Percentiles rank a stretch among this genome's conserved stretches.
phyloP scores from a whole-genome alignment of 768 basidiomycete species.

The Agrocybe praecox region DNA sequence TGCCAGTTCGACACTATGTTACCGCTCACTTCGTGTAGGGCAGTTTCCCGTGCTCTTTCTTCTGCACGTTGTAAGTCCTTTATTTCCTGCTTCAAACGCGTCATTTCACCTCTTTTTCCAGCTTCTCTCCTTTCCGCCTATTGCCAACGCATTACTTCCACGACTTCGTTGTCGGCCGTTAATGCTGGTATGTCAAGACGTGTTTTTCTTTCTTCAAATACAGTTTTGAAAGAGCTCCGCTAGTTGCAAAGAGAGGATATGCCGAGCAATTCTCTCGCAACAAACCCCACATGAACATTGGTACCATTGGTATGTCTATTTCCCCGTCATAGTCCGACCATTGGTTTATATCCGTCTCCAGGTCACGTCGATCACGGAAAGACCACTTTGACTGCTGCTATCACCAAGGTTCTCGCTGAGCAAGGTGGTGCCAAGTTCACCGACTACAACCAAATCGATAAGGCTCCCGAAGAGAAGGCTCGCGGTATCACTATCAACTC shows the following conservation, averaged over 20 bases:
- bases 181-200: constrained; percentile 29
- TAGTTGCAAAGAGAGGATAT: constrained; percentile 68
- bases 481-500: constrained; percentile 99
- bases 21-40: constrained; percentile 52
- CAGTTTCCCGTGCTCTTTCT: constrained; percentile 48
- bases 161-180: constrained; percentile 23
- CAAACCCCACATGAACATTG: constrained; percentile 95
- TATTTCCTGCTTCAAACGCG: not conserved
- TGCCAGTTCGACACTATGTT: constrained; percentile 41
- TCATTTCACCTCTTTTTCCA: constrained; percentile 15
- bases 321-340: not conserved
- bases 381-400: constrained; percentile 94
- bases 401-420: constrained; percentile 89
- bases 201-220: constrained; percentile 2
- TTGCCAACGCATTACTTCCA: constrained; percentile 35
- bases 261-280: constrained; percentile 76
- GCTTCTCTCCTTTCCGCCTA: constrained; percentile 38
- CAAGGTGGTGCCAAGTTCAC: constrained; percentile 84
- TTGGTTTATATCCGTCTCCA: constrained; percentile 23
- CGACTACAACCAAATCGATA: constrained; percentile 98
- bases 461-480: constrained; percentile 98
- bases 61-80: constrained; percentile 44
- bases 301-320: constrained; percentile 74
- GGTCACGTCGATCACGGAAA: constrained; percentile 99
- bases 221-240: not conserved